Percentiles rank a stretch among this genome's conserved stretches.
phyloP scores from a whole-genome alignment of 495 filamentous ascomycete genomes.

The Penicillium cosmopolitanum region DNA sequence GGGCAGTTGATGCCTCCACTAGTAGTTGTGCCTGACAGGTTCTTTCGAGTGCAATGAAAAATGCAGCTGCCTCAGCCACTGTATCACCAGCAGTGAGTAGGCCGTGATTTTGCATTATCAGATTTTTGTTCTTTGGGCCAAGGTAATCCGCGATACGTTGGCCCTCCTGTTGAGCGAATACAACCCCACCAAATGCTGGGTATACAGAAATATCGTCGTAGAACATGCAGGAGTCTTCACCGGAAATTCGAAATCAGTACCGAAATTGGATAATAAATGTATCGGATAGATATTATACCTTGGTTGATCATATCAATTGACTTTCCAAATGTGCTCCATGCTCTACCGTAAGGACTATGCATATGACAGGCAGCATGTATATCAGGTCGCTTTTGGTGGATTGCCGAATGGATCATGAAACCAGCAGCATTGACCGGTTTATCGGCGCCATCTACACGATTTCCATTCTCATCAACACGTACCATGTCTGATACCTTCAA shows the following conservation, averaged over 20 bases:
- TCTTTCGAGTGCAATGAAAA: conserved; percentile 63
- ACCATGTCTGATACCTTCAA: conserved; percentile 40
- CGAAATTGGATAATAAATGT: conserved; percentile 29
- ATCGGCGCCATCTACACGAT: conserved; percentile 41
- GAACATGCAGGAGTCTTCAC: conserved; percentile 43
- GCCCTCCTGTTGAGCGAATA: conserved; percentile 57
- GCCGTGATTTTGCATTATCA: conserved; percentile 63
- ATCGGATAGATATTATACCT: conserved; percentile 36
- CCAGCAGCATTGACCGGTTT: conserved; percentile 57
- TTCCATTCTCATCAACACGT: conserved; percentile 26
- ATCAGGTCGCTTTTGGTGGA: conserved; percentile 33
- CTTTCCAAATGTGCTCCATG: conserved; percentile 30
- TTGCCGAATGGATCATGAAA: conserved; percentile 55
- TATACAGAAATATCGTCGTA: conserved; percentile 46
- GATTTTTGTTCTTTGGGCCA: conserved; percentile 53
- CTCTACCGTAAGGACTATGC: conserved; percentile 32
- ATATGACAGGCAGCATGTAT: conserved; percentile 40
- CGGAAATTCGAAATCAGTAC: conserved; percentile 16
- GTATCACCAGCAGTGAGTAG: conserved; percentile 58
- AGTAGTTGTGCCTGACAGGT: conserved; percentile 63
- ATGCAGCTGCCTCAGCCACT: conserved; percentile 61
- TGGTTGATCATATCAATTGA: conserved; percentile 41
- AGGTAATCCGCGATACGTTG: conserved; percentile 55
- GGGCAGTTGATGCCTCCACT: conserved; percentile 53
- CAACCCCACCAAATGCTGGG: conserved; percentile 47